phyloP scores from a whole-genome alignment of 2,329 filamentous ascomycete species.

The Sclerotinia minor region DNA sequence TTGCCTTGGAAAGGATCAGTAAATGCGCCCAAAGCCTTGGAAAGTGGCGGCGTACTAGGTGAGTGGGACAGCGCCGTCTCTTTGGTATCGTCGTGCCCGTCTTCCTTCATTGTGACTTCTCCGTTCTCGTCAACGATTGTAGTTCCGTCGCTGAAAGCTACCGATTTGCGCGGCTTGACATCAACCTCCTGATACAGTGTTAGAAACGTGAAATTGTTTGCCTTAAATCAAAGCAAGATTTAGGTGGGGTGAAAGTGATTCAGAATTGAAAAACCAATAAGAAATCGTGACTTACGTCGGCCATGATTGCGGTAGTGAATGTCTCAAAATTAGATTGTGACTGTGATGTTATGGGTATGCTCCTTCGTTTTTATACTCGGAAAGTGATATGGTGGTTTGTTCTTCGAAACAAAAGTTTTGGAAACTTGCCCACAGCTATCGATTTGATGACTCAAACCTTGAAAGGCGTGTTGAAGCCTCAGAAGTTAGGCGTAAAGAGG shows the following conservation, averaged over 20 bases:
- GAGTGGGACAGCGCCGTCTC: conserved; percentile 79
- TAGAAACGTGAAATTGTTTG: conserved; percentile 26
- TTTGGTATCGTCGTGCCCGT: conserved; percentile 70
- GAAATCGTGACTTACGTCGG: conserved; percentile 19
- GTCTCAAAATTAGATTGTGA: background rate
- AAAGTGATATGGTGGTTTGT: conserved; percentile 12
- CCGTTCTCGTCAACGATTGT: conserved; percentile 89
- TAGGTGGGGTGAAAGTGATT: conserved; percentile 23
- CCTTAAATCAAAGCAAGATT: conserved; percentile 11
- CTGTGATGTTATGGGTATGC: background rate
- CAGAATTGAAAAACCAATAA: background rate
- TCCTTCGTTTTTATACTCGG: background rate
- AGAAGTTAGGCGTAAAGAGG: background rate
- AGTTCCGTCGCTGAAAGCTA: conserved; percentile 87
- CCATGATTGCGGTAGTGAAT: conserved; percentile 22
- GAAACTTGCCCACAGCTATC: background rate
- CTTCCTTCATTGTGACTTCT: conserved; percentile 73
- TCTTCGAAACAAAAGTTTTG: background rate
- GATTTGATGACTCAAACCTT: conserved; percentile 12
- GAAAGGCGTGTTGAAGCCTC: conserved; percentile 1
- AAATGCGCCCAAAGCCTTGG: conserved; percentile 56
- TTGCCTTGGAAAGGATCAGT: conserved; percentile 49
- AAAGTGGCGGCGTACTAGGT: conserved; percentile 61
- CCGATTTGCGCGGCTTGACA: conserved; percentile 80
- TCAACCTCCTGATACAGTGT: conserved; percentile 34